A percentile compares a stretch with the other conserved stretches of the same genome.
Conservation (phyloP, 176 grass and related monocot genomes). For the Thalia dealbata region DNA sequence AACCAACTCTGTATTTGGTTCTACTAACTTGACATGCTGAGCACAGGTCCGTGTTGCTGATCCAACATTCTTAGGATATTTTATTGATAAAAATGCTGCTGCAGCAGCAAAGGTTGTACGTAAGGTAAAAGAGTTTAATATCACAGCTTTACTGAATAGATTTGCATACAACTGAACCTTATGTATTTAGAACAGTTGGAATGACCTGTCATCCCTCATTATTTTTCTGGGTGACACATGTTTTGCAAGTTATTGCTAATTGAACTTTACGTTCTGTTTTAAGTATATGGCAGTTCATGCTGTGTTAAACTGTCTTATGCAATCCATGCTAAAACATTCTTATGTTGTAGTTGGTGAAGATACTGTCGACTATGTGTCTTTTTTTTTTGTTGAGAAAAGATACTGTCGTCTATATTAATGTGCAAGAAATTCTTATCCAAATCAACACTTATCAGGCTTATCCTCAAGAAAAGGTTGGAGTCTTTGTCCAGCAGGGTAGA, state of each 20-base stretch:
- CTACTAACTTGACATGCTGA: constrained; percentile 29
- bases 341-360: no score
- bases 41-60: constrained; percentile 88
- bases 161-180: background rate
- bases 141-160: background rate
- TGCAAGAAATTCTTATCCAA: background rate
- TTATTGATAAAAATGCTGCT: constrained; percentile 82
- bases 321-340: no score
- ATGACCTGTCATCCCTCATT: no score
- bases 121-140: constrained; percentile 43
- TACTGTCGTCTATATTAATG: no score
- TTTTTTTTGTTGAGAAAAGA: no score
- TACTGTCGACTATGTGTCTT: no score
- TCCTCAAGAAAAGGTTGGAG: constrained; percentile 96
- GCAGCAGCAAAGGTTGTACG: constrained; percentile 86
- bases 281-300: no score
- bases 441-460: constrained; percentile 50
- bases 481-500: constrained; percentile 88
- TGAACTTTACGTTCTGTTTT: no score
- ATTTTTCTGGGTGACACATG: no score
- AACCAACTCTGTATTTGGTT: constrained; percentile 11
- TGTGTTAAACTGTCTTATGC: no score
- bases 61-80: constrained; percentile 91
- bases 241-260: no score
- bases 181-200: no score